Evolutionary conservation across 2,329 filamentous ascomycete species (phyloP), one percentile per base, ranked within the genome.

Genomic region (Penicillium rolfsii): DNA sequence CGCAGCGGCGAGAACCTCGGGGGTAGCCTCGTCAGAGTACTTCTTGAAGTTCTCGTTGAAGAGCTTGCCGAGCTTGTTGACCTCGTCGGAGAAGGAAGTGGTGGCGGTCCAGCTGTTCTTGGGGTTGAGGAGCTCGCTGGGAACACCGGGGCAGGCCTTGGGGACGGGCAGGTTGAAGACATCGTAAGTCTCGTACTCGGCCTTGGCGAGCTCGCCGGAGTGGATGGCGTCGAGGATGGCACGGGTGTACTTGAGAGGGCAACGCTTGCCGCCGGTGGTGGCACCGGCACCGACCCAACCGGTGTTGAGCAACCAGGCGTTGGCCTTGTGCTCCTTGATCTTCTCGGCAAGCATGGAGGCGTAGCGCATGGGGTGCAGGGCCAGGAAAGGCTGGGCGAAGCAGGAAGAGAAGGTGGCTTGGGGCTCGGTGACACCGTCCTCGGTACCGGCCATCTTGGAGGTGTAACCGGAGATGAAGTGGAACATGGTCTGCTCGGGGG

Each of bases 391-490:
- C 83, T 99, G 95, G 59, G 95, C 95, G 82, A 99, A 99, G 88
- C 95, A 99, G 56, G 93, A 96, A 28, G 93, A 98, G 88, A 99
- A 99, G 74, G 95, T 99, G 26, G 95, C 95, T 82, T 98, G 92
- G 67, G 95, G 95, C 83, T 99, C 95, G 9, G 91, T 96, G 67
- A 99, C 88, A 74, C 95, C 95, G 68, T 97, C 92, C 83, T 99
- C 95, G 36, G 95, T 99, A 74, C 95, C 95, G 67, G 95, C 95
- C 95, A 99, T 99, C 89, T 99, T 99, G 76, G 94, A 98, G 67
- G 95, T 99, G 86, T 99, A 99, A 72, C 95, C 95, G 19, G 91
- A 96, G 82, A 99, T 99, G 88, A 99, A 99, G 86, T 99, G 95
- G 89, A 98, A 99, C 94, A 99, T 98, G 79, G 93, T 97, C 84